Base-by-base conservation (phyloP, 1,284 basidiomycete genomes). In the Trichosporon sp. region DNA sequence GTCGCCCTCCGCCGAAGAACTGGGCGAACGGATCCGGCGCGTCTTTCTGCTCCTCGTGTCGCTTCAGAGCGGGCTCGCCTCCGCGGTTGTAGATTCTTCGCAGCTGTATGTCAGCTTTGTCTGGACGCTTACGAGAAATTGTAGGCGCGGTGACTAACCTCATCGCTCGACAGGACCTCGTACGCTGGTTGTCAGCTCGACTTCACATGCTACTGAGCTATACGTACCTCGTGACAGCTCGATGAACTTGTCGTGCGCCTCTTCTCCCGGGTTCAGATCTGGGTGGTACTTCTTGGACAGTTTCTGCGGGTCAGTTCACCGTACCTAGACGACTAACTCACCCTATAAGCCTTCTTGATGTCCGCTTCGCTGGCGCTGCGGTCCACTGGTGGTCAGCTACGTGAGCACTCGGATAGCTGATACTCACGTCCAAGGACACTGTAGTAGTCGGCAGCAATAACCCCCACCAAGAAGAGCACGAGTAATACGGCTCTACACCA, bases 31-130 rank as follows among this genome's bases (percentile, higher is more conserved):
- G 86, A 75, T 96, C 94, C 91, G 74, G 95, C 91, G 44, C 83
- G 64, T 84, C 87, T 87, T 80, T 78, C 66, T 92, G 89, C 56
- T 78, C 77, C 64, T 81, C 79, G 69, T 92, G 91, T 40, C 90
- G 89, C 78, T 91, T 91, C 63, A 96, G 79, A 6, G 92, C 93
- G 76, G 94, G 92, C 85, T 95, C 92, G 68, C 94, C 94, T 81
- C 92, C 88, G 63, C 88, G 85, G 77, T 97, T 94, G 79, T 96
- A 97, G 69, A 95, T 91, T 79, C 86, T 84, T 25, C 90, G 88
- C 87, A 91, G 93, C 89, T 95, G 71, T 9, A 6, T 44, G 56
- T 46, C 58, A 56, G 46, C 62, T 37, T 67, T 58, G 58, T 56
- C 33, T 13, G 5, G 21, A 16, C 11, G 23, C 52, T 11, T 21